Evolutionary conservation across 1,284 basidiomycete genomes (phyloP), one percentile per base, ranked within the genome.

Genomic region (Fomitopsis betulina): DNA sequence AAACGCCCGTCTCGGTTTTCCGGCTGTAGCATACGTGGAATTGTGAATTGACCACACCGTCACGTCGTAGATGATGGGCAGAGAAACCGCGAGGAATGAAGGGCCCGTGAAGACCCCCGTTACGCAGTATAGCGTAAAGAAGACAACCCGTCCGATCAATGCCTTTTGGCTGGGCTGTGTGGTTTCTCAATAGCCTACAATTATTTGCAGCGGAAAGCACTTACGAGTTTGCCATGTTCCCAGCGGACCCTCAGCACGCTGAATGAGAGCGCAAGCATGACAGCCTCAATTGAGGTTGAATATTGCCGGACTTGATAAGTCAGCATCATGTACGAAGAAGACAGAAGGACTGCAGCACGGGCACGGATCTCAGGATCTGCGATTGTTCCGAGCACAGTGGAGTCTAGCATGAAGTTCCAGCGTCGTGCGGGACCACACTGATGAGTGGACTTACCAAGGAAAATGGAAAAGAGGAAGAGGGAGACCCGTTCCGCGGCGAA

Each of bases 241-340:
- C 27, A 1, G 5, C 12, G 21, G 12, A 17, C 5, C 60, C 40
- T 17, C 43, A 60, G 39, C 70, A 55, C 21, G 6, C 67, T 62
- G 2, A 77, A 63, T 21, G 66, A 72, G 13, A 72, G 47, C 7
- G 71, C 66, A 5, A 78, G 53, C 19, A 73, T 43, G 2, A 72
- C 54, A 3, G 73, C 67, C 60, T 78, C 75, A 4, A 75, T 58
- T 3, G 74, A 71, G 55, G 76, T 78, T 21, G 76, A 74, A 57
- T 77, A 77, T 3, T 75, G 74, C 37, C 76, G 69, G 27, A 75
- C 60, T 59, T 77, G 76, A 49, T 75, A 75, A 2, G 75, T 75
- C 51, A 67, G 67, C 35, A 68, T 64, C 53, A 76, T 70, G 40
- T 76, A 70, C 32, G 76, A 78, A 8, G 76, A 75, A 0, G 67